Evolutionary conservation across 2,329 filamentous ascomycete species (phyloP), one percentile per base, ranked within the genome.

Genomic region (Trichoderma atrobrunneum): DNA sequence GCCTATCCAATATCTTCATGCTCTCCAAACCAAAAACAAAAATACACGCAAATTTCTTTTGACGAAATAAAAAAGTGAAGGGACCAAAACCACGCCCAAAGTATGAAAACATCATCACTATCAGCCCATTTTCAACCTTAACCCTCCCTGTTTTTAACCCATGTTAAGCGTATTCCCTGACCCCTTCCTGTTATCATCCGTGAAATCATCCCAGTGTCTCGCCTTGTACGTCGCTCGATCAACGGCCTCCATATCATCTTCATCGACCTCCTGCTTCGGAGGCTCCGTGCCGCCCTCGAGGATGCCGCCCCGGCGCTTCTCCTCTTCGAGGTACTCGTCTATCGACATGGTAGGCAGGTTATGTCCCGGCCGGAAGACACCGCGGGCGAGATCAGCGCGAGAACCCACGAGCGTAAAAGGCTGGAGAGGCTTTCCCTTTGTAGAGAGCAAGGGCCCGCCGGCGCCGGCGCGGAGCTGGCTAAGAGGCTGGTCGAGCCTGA

Each of bases 261-360:
- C 96, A 79, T 99, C 93, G 7, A 93, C 88, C 80, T 94, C 91
- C 2, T 90, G 88, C 74, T 87, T 86, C 30, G 89, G 84, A 75
- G 91, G 89, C 77, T 93, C 92, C 21, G 95, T 95, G 34, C 94
- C 94, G 48, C 95, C 96, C 79, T 98, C 92, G 70, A 98, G 93
- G 72, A 99, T 95, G 24, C 93, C 93, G 18, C 96, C 96, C 74
- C 93, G 86, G 75, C 89, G 88, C 78, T 88, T 88, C 84, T 98
- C 96, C 81, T 98, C 95, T 67, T 97, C 96, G 18, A 99, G 85
- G 79, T 98, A 99, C 83, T 99, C 96, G 77, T 99, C 96, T 74
- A 99, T 98, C 1, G 90, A 93, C 96, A 99, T 98, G 3, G 96
- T 98, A 1, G 96, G 96, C 72, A 99, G 84, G 82, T 93, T 98